phyloP scores from a whole-genome alignment of 2,329 filamentous ascomycete species.

The Fusarium sp. region DNA sequence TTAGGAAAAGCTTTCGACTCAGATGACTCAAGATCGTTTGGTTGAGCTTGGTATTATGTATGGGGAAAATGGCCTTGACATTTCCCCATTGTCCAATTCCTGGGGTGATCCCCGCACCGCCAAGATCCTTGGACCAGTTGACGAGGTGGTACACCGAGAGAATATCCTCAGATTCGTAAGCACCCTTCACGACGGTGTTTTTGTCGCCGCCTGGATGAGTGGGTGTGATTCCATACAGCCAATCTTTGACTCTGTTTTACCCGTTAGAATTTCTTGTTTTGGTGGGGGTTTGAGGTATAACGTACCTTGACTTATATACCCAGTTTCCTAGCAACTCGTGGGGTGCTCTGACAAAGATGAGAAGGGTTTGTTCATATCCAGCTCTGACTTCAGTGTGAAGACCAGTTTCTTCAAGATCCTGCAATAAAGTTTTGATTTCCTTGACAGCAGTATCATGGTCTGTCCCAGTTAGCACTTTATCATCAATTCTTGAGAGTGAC shows the following conservation, averaged over 20 bases:
- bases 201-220: conserved; percentile 69
- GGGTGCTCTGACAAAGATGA: conserved; percentile 75
- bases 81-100: conserved; percentile 69
- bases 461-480: conserved; percentile 3
- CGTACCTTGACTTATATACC: conserved; percentile 74
- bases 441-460: conserved; percentile 51
- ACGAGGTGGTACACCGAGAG: conserved; percentile 78
- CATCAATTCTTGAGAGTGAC: rapidly evolving
- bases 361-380: conserved; percentile 73
- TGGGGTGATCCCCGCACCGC: conserved; percentile 72
- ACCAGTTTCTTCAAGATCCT: conserved; percentile 71
- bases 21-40: conserved; percentile 67
- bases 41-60: conserved; percentile 70
- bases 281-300: rapidly evolving
- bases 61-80: conserved; percentile 70
- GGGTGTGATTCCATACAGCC: conserved; percentile 76
- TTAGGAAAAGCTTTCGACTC: conserved; percentile 64
- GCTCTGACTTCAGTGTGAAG: conserved; percentile 78
- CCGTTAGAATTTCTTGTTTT: neutral
- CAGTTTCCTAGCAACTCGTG: conserved; percentile 72
- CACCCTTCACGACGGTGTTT: conserved; percentile 63
- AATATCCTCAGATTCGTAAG: conserved; percentile 73
- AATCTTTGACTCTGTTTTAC: conserved; percentile 73
- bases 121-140: conserved; percentile 66
- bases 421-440: conserved; percentile 61